Conservation (phyloP, 1,284 basidiomycete genomes). For the Somion occarium region DNA sequence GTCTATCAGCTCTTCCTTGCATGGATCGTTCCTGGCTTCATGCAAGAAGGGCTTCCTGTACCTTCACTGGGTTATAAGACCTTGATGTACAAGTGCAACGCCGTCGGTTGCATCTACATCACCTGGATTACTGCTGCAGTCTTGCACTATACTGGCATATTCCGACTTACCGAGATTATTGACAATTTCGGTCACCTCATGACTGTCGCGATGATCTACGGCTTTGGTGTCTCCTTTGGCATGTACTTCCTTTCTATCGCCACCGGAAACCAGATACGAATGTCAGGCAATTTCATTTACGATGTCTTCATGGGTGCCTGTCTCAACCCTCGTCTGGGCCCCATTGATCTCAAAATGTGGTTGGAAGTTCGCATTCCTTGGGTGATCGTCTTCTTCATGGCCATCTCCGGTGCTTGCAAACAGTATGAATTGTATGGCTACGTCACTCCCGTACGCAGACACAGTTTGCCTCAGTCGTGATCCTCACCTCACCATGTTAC, state of each 20-base stretch:
- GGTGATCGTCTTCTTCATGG: slow-evolving; percentile 93
- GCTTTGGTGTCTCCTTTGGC: slow-evolving; percentile 77
- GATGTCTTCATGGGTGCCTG: slow-evolving; percentile 96
- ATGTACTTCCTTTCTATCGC: slow-evolving; percentile 77
- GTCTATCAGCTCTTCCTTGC: slow-evolving; percentile 89
- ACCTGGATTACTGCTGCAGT: slow-evolving; percentile 76
- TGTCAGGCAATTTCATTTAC: slow-evolving; percentile 93
- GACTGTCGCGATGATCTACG: slow-evolving; percentile 92
- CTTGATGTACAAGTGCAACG: slow-evolving; percentile 96
- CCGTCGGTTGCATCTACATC: slow-evolving; percentile 82
- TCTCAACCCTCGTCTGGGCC: slow-evolving; percentile 92
- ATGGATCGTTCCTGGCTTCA: slow-evolving; percentile 86
- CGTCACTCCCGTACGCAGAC: slow-evolving; percentile 83
- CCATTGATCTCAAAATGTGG: slow-evolving; percentile 98
- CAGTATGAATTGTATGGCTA: slow-evolving; percentile 93
- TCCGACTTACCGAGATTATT: slow-evolving; percentile 92
- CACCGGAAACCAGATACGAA: slow-evolving; percentile 81
- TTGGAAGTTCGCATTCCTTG: slow-evolving; percentile 97
- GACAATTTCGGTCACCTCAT: slow-evolving; percentile 97
- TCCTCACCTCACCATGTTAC: slow-evolving; percentile 8
- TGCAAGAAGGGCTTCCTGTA: slow-evolving; percentile 92
- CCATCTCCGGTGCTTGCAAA: slow-evolving; percentile 91
- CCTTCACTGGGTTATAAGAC: slow-evolving; percentile 90
- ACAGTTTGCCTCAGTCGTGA: not conserved
- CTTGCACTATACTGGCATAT: slow-evolving; percentile 81